Base-by-base conservation (phyloP, 2,329 filamentous ascomycete genomes). In the Cucurbitaria berberidis region DNA sequence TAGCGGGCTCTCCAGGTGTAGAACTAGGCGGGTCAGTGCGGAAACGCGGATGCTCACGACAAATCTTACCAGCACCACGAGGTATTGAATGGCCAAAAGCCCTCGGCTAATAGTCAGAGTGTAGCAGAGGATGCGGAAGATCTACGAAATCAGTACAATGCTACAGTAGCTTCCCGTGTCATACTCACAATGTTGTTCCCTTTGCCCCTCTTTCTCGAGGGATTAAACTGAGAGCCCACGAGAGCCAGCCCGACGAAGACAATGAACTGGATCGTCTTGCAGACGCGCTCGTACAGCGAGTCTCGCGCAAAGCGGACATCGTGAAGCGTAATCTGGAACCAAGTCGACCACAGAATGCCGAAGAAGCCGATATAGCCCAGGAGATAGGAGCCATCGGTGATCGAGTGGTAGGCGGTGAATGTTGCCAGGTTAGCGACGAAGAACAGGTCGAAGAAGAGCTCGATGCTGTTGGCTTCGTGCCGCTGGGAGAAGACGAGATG, bases 221-320 rank as follows among this genome's bases (percentile, higher is more conserved):
- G 74, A 38, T 74, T 72, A 57, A 75, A 76, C 13, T 64, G 56
- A 7, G 68, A 70, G 7, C 73, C 74, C 5, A 73, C 72, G 6
- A 76, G 60, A 40, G 74, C 72, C 32, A 75, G 50, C 4, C 72
- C 74, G 16, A 75, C 72, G 44, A 76, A 75, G 3, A 67, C 64
- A 26, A 73, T 70, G 55, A 75, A 74, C 45, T 76, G 74, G 1
- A 72, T 45, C 3, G 66, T 67, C 55, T 75, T 76, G 67, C 72
- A 75, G 7, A 60, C 50, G 7, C 74, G 68, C 62, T 76, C 73
- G 49, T 74, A 76, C 1, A 75, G 60, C 10, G 66, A 71, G 45
- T 76, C 73, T 44, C 73, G 63, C 1, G 73, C 71, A 54, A 76
- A 76, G 1, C 73, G 69, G n/a, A 75, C 73, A 69, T 76, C 74